Base-by-base conservation (phyloP, 2,329 filamentous ascomycete species). In the Fusarium tricinctum region DNA sequence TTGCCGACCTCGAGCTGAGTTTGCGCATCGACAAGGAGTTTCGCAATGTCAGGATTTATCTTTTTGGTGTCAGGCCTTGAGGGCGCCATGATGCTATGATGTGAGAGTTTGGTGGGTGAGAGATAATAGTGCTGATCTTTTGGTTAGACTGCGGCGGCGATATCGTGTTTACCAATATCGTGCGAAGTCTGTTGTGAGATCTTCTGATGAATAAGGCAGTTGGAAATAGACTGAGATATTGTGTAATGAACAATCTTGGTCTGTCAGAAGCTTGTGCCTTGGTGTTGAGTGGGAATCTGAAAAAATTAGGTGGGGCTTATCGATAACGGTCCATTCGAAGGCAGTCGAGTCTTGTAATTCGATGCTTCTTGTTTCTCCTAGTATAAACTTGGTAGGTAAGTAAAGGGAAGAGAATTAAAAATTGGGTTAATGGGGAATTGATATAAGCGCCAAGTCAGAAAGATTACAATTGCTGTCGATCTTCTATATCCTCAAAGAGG, bases 1-100 rank as follows among this genome's bases (percentile, higher is more conserved):
- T 81, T 81, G 47, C 81, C 81, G 12, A 81, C 79, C 59, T 79
- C 77, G 39, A 82, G 76, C 45, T 82, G 80, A 23, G 80, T 80
- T 30, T 80, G 78, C 33, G 81, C 81, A 55, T 82, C 80, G 61
- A 72, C 66, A 59, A 83, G 74, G 73, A 73, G 68, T 61, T 74
- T 68, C 68, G 73, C 73, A 45, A 76, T 72, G 58, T 76, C 75
- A 44, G 74, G 74, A 66, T 79, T 78, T 45, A 69, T 69, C 55
- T 78, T 80, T 69, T 79, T 81, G 65, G 72, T 71, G 38, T 73
- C 77, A 48, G 81, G 78, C 70, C 80, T 76, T 43, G 75, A 80
- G 30, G 81, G 81, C 63, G 81, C 81, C 81, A 83, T 83, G 58
- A 39, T 73, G 30, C 20, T 63, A 48, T 55, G n/a, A 46, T 56